phyloP scores from a whole-genome alignment of 2,329 filamentous ascomycete genomes.

The Aspergillus spinulosporus region DNA sequence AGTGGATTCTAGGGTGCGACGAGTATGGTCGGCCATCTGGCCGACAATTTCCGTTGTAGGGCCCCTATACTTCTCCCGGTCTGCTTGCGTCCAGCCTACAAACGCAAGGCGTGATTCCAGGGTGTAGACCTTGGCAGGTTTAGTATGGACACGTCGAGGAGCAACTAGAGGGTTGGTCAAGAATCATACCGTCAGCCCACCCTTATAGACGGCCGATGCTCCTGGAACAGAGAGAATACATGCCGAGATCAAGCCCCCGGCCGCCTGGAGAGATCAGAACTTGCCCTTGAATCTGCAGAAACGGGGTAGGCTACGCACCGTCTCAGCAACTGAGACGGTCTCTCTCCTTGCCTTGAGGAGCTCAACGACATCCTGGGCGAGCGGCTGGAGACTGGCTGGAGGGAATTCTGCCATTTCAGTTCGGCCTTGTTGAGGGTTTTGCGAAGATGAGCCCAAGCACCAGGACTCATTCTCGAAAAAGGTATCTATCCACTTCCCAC shows the following conservation, averaged over 20 bases:
- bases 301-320: slow-evolving; percentile 38
- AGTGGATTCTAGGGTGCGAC: slow-evolving; percentile 55
- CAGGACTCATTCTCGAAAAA: no score
- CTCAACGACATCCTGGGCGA: slow-evolving; percentile 52
- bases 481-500: no score
- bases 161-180: no score
- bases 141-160: no score
- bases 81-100: slow-evolving; percentile 60
- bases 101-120: slow-evolving; percentile 59
- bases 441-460: no score
- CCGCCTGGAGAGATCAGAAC: slow-evolving; percentile 45
- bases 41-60: slow-evolving; percentile 60
- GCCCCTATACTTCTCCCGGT: slow-evolving; percentile 56
- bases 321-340: slow-evolving; percentile 63
- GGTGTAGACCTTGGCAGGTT: slow-evolving; percentile 51
- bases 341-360: slow-evolving; percentile 58
- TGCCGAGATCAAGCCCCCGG: slow-evolving; percentile 63
- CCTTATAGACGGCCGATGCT: slow-evolving; percentile 59
- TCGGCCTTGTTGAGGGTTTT: no score
- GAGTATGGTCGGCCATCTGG: slow-evolving; percentile 57
- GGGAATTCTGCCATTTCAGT: slow-evolving; percentile 29
- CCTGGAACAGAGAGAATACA: slow-evolving; percentile 60
- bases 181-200: slow-evolving; percentile 55
- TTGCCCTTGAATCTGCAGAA: no score
- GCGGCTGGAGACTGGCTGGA: slow-evolving; percentile 39